These are phyloP conservation scores for Priceomyces haplophilus DNA, from an alignment of 805 yeast genomes.

Conservation along the genomic window DNA sequence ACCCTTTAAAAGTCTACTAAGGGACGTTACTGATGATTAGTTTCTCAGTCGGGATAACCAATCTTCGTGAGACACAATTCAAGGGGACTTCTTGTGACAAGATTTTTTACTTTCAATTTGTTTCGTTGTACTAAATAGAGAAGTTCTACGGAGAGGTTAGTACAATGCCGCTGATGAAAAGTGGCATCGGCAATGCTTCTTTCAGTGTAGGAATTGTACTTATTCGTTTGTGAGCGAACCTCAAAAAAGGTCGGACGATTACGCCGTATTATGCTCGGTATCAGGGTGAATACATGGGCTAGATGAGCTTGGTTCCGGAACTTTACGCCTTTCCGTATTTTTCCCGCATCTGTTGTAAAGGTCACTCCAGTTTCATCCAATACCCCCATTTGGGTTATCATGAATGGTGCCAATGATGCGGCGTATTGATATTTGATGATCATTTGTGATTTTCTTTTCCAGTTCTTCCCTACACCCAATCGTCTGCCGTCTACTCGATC, in stretches of 20 bases:
- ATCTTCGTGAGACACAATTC: not conserved
- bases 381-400: no score
- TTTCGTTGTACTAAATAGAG: not conserved
- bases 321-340: not conserved
- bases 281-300: not conserved
- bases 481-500: not conserved
- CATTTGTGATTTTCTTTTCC: no score
- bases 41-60: not conserved
- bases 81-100: not conserved
- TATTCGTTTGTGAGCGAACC: not conserved
- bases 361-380: no score
- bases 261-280: not conserved
- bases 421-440: no score
- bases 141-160: not conserved
- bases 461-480: no score
- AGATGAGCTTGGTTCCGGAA: not conserved
- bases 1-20: not conserved
- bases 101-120: not conserved
- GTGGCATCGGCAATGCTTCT: no score
- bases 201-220: not conserved
- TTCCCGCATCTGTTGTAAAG: not conserved
- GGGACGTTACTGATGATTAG: not conserved
- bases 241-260: not conserved
- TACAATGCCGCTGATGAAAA: no score
- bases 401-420: no score